phyloP scores from a whole-genome alignment of 441 rosid genomes.

The Corymbia citriodora region DNA sequence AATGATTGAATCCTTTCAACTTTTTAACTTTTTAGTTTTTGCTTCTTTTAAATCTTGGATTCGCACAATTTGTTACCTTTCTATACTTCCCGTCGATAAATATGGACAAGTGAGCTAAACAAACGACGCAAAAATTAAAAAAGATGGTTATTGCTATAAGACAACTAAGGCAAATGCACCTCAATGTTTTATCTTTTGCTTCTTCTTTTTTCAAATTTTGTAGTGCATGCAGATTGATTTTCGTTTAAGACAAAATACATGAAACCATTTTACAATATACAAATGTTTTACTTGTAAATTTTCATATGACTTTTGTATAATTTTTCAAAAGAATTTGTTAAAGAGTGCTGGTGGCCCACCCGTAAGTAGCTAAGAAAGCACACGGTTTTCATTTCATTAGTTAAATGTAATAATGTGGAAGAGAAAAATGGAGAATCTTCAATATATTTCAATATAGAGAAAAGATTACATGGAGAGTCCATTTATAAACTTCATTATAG shows the following conservation, averaged over 20 bases:
- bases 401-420: too few relatives aligned
- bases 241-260: too few relatives aligned
- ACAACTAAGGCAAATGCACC: neutral
- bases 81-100: rapidly evolving
- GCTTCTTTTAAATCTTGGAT: too few relatives aligned
- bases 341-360: rapidly evolving
- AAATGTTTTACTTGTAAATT: too few relatives aligned
- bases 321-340: too few relatives aligned
- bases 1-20: too few relatives aligned
- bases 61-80: too few relatives aligned
- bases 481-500: too few relatives aligned
- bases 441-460: too few relatives aligned
- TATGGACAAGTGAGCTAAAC: neutral
- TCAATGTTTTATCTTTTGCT: neutral
- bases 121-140: neutral
- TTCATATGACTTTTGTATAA: neutral
- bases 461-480: too few relatives aligned
- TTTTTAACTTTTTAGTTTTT: too few relatives aligned
- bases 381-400: neutral
- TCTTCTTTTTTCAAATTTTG: neutral
- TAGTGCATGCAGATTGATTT: rapidly evolving
- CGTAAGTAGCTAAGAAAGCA: neutral
- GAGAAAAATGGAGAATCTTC: too few relatives aligned
- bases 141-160: neutral
- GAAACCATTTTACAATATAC: rapidly evolving